phyloP scores from a whole-genome alignment of 495 filamentous ascomycete genomes.

The Daldinia concentrica region DNA sequence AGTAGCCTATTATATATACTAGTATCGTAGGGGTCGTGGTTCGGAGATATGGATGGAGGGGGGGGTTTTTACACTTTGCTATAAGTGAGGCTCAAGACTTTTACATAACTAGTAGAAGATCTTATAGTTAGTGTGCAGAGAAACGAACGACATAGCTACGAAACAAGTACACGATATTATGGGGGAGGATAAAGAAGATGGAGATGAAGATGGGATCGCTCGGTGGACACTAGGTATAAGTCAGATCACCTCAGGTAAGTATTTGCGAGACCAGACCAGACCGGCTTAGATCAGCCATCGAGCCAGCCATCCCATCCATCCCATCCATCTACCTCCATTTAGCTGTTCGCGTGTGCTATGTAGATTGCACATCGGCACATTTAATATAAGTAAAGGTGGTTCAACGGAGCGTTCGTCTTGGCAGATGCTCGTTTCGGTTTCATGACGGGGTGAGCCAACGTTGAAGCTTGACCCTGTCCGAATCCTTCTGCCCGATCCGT shows the following conservation, averaged over 20 bases:
- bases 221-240: not conserved
- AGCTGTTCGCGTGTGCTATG: constrained; percentile 7
- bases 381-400: constrained; percentile 21
- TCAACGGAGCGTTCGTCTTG: constrained; percentile 15
- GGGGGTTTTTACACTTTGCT: too few relatives aligned
- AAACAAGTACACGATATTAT: not conserved
- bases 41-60: too few relatives aligned
- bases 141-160: not conserved
- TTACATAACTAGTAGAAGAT: not conserved
- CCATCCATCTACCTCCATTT: not conserved
- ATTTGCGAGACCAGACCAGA: not conserved
- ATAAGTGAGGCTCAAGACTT: not conserved
- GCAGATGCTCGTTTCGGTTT: constrained; percentile 40
- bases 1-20: too few relatives aligned
- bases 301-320: not conserved
- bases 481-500: constrained; percentile 30
- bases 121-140: not conserved
- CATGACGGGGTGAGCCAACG: constrained; percentile 20
- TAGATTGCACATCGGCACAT: constrained; percentile 1
- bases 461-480: constrained; percentile 6
- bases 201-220: not conserved
- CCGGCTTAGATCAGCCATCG: not conserved
- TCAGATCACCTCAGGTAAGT: not conserved
- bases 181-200: too few relatives aligned
- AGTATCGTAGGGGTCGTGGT: too few relatives aligned